Evolutionary conservation across 768 basidiomycete genomes (phyloP).

Genomic region (Lyophyllum semitale): DNA sequence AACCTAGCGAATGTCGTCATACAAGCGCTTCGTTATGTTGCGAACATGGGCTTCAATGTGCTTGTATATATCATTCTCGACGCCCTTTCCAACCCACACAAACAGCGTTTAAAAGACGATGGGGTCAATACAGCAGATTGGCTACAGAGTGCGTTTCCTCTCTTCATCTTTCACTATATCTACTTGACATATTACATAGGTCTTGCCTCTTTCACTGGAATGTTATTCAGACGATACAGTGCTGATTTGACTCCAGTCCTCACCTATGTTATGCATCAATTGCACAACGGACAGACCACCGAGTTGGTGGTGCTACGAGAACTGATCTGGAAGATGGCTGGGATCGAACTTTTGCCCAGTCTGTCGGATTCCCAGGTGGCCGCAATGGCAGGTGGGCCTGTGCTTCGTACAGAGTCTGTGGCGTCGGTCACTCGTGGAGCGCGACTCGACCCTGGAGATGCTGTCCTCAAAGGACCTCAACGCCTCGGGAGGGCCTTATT

Average conservation of each 20-base stretch:
- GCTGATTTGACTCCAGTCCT: constrained; percentile 83
- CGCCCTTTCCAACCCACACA: constrained; percentile 80
- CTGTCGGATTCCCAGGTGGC: constrained; percentile 85
- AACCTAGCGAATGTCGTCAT: constrained; percentile 90
- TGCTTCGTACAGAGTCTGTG: constrained; percentile 84
- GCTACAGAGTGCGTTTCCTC: constrained; percentile 80
- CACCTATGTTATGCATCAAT: constrained; percentile 89
- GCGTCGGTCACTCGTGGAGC: constrained; percentile 80
- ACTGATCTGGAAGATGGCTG: constrained; percentile 93
- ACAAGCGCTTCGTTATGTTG: constrained; percentile 85
- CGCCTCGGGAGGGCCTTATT: constrained; percentile 66
- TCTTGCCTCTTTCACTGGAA: constrained; percentile 90
- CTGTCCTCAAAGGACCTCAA: constrained; percentile 62
- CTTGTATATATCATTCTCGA: constrained; percentile 87
- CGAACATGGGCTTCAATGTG: constrained; percentile 93
- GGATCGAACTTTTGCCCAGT: constrained; percentile 88
- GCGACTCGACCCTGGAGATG: constrained; percentile 66
- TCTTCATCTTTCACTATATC: not conserved
- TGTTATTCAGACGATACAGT: constrained; percentile 85
- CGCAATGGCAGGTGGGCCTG: constrained; percentile 90
- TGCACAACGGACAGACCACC: constrained; percentile 78
- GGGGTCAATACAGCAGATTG: constrained; percentile 90
- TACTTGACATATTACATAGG: constrained; percentile 46
- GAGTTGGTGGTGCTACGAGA: constrained; percentile 93
- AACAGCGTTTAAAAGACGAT: constrained; percentile 85